These are phyloP conservation scores for Colletotrichum australisinense DNA, from an alignment of 2,329 filamentous ascomycete species.

Conservation along the genomic window DNA sequence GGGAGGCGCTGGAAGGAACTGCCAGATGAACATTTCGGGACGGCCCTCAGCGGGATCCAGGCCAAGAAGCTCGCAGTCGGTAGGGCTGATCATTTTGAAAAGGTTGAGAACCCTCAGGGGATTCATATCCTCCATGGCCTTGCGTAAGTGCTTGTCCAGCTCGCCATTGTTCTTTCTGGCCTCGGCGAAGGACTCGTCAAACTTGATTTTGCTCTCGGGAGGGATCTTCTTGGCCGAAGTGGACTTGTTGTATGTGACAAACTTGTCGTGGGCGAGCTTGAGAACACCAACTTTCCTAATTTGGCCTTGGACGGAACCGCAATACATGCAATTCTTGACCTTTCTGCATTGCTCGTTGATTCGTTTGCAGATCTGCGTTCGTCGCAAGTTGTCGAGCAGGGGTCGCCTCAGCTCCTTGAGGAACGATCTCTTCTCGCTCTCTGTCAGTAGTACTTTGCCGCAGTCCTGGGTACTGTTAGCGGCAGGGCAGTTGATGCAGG, in stretches of 20 bases:
- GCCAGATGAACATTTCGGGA: conserved; percentile 98
- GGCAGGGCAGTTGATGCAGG: no score
- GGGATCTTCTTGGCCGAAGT: conserved; percentile 86
- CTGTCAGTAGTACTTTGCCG: conserved; percentile 83
- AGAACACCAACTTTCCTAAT: conserved; percentile 93
- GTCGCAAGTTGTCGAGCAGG: conserved; percentile 86
- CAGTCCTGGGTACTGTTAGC: conserved; percentile 68
- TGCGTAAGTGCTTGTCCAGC: conserved; percentile 89
- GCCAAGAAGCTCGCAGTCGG: conserved; percentile 91
- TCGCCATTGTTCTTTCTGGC: conserved; percentile 84
- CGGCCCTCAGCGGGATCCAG: conserved; percentile 87
- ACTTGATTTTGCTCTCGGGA: conserved; percentile 83
- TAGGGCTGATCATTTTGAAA: conserved; percentile 86
- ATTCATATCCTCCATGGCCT: conserved; percentile 94
- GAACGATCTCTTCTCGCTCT: conserved; percentile 80
- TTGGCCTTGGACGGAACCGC: conserved; percentile 85
- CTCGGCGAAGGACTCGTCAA: conserved; percentile 86
- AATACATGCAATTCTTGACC: conserved; percentile 83
- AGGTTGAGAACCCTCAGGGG: conserved; percentile 89
- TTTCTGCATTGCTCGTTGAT: conserved; percentile 93
- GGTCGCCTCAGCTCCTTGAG: conserved; percentile 85
- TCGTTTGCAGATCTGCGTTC: conserved; percentile 85
- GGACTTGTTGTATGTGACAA: conserved; percentile 87
- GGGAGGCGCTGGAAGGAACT: conserved; percentile 92
- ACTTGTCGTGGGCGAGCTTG: conserved; percentile 95